Conservation (phyloP, 1,139 yeast genomes). For the Debaryomycetaceae sp. region DNA sequence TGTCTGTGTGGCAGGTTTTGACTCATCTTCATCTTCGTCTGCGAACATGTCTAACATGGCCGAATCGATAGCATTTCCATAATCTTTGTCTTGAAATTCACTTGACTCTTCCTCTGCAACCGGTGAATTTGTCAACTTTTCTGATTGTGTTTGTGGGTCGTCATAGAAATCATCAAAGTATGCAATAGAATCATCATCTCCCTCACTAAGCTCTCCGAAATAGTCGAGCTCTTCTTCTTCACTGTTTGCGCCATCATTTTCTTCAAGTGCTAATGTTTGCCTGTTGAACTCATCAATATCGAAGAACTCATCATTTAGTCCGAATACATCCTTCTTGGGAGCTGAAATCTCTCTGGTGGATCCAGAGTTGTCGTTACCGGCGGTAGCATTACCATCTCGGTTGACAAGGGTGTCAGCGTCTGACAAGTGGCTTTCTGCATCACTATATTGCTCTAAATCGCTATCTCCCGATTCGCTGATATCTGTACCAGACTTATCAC, state of each 20-base stretch:
- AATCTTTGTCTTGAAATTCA: slow-evolving; percentile 42
- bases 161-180: slow-evolving; percentile 77
- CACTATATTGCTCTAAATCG: slow-evolving; percentile 35
- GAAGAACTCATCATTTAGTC: slow-evolving; percentile 81
- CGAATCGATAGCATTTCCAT: slow-evolving; percentile 52
- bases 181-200: slow-evolving; percentile 61
- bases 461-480: slow-evolving; percentile 8
- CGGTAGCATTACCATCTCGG: slow-evolving; percentile 14
- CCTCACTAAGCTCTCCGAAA: slow-evolving; percentile 54
- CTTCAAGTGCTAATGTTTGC: slow-evolving; percentile 72
- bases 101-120: slow-evolving; percentile 34
- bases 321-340: slow-evolving; percentile 48
- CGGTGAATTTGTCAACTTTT: slow-evolving; percentile 23
- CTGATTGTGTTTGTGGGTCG: slow-evolving; percentile 32
- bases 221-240: slow-evolving; percentile 60
- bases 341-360: slow-evolving; percentile 11
- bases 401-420: not conserved
- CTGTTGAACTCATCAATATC: slow-evolving; percentile 82
- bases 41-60: slow-evolving; percentile 61
- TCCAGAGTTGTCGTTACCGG: slow-evolving; percentile 15
- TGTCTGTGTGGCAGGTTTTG: slow-evolving; percentile 25
- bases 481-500: slow-evolving; percentile 7
- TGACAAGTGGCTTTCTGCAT: slow-evolving; percentile 3
- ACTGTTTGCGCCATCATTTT: slow-evolving; percentile 42
- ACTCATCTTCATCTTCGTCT: slow-evolving; percentile 46